Conservation (phyloP, 495 filamentous ascomycete species). For the Geopyxis carbonaria region DNA sequence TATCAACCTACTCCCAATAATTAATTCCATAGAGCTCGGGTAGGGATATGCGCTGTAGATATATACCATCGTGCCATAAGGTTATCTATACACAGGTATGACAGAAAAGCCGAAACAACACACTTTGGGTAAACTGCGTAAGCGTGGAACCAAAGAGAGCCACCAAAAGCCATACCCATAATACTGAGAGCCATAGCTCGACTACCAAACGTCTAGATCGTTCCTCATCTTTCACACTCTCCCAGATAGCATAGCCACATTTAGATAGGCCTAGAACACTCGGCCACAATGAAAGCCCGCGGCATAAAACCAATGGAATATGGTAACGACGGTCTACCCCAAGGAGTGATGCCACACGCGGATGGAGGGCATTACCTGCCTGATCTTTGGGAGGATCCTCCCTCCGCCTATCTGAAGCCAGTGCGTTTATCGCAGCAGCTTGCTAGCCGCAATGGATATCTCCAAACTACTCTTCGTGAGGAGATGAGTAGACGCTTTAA, state of each 20-base stretch:
- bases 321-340: constrained; percentile 47
- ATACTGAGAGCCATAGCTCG: constrained; percentile 61
- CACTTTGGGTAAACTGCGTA: constrained; percentile 34
- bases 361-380: no score
- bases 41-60: no score
- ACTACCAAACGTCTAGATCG: constrained; percentile 15
- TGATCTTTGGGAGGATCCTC: no score
- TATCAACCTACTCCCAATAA: constrained; percentile 30
- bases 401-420: no score
- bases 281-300: constrained; percentile 32
- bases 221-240: neutral
- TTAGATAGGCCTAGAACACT: constrained; percentile 21
- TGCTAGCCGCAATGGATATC: no score
- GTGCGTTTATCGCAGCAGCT: no score
- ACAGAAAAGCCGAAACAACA: constrained; percentile 65
- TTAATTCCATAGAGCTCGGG: neutral
- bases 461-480: no score
- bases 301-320: constrained; percentile 43
- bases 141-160: neutral
- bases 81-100: constrained; percentile 80
- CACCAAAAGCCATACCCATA: constrained; percentile 49
- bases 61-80: constrained; percentile 73
- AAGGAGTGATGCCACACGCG: constrained; percentile 46
- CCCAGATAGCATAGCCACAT: constrained; percentile 15
- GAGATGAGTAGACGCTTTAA: no score